Conservation (phyloP, 768 basidiomycete species). For the Artomyces pyxidatus region DNA sequence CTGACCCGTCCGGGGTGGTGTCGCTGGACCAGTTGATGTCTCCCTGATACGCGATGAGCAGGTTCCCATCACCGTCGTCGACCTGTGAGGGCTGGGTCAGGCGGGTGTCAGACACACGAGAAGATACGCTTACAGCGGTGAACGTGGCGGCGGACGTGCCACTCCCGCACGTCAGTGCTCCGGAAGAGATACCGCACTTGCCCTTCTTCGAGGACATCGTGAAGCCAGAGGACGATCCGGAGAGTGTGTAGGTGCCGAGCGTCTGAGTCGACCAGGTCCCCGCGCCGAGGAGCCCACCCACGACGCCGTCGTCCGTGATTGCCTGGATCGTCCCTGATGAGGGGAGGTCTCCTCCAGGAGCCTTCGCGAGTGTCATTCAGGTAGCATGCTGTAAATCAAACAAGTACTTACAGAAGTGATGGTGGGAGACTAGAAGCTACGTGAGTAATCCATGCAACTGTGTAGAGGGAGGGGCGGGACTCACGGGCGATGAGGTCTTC, state of each 20-base stretch:
- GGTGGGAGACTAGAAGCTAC: slow-evolving; percentile 9
- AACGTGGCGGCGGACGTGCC: slow-evolving; percentile 28
- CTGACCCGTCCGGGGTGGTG: slow-evolving; percentile 41
- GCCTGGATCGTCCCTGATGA: slow-evolving; percentile 39
- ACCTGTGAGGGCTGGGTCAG: slow-evolving; percentile 25
- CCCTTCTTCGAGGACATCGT: slow-evolving; percentile 55
- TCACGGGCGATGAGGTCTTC: no score
- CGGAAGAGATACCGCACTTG: slow-evolving; percentile 37
- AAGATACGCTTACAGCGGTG: slow-evolving; percentile 36
- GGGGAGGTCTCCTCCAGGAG: slow-evolving; percentile 29
- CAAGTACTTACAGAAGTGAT: slow-evolving; percentile 7
- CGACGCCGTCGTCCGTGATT: slow-evolving; percentile 24
- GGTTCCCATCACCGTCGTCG: slow-evolving; percentile 35
- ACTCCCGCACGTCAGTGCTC: slow-evolving; percentile 7
- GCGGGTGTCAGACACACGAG: not conserved
- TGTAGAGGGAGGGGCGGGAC: no score
- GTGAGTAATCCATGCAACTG: not conserved
- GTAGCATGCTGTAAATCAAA: not conserved
- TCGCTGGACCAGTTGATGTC: slow-evolving; percentile 44
- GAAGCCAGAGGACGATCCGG: slow-evolving; percentile 41
- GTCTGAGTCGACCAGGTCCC: slow-evolving; percentile 61
- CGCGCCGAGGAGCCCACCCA: slow-evolving; percentile 44
- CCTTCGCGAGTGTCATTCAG: not conserved
- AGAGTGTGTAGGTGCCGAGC: slow-evolving; percentile 44
- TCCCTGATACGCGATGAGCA: slow-evolving; percentile 43